Percentiles rank a stretch among this genome's conserved stretches.
Evolutionary conservation across 1,284 basidiomycete genomes (phyloP).

Genomic region (Nidula niveotomentosa): DNA sequence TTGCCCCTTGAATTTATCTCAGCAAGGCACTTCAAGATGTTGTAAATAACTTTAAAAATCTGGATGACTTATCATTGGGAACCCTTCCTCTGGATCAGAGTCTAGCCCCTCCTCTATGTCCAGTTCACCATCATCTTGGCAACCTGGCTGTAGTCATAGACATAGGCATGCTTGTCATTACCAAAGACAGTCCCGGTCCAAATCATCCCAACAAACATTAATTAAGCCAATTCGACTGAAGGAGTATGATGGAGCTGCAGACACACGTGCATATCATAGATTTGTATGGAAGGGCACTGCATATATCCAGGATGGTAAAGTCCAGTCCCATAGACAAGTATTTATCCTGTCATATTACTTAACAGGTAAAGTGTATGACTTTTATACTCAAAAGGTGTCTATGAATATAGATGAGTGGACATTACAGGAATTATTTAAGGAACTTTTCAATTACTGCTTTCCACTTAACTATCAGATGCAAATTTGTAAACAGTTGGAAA

Average conservation of each 20-base stretch:
- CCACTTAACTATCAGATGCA: conserved; percentile 30
- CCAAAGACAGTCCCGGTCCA: too few relatives aligned
- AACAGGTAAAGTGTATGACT: conserved; percentile 33
- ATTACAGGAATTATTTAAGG: conserved; percentile 28
- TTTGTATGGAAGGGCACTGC: conserved; percentile 27
- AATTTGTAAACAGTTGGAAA: conserved; percentile 18
- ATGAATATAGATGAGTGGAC: conserved; percentile 20
- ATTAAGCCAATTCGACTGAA: conserved; percentile 23
- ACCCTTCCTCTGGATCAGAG: too few relatives aligned
- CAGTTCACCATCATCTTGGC: too few relatives aligned
- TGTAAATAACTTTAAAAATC: too few relatives aligned
- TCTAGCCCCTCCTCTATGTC: too few relatives aligned
- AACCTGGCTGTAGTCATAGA: too few relatives aligned
- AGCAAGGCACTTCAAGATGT: too few relatives aligned
- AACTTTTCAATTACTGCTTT: conserved; percentile 44
- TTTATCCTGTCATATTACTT: conserved; percentile 25
- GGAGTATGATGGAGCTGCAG: conserved; percentile 24
- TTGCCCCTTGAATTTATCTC: too few relatives aligned
- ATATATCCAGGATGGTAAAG: conserved; percentile 24
- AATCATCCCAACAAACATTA: neutral
- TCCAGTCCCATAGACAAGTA: conserved; percentile 15
- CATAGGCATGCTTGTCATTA: too few relatives aligned
- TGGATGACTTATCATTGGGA: too few relatives aligned
- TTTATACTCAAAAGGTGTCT: conserved; percentile 33
- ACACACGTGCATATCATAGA: conserved; percentile 19